Evolutionary conservation across 805 yeast species (phyloP).

Genomic region (Hanseniaspora thailandica): DNA sequence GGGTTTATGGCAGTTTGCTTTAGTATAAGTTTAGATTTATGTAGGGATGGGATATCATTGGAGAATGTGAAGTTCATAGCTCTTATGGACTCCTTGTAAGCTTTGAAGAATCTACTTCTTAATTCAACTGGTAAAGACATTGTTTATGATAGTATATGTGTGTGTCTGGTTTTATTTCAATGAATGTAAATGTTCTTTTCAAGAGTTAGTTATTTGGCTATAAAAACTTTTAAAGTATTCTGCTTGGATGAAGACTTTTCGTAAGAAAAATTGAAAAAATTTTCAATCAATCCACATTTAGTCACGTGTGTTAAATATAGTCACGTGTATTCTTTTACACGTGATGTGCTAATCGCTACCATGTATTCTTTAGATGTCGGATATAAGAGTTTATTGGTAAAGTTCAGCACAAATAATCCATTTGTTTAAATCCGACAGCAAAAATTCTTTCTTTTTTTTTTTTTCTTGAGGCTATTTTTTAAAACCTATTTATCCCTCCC

Average conservation of each 20-base stretch:
- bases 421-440: too few species aligned
- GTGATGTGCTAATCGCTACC: not conserved
- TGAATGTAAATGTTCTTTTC: too few species aligned
- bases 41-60: constrained; percentile 34
- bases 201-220: too few species aligned
- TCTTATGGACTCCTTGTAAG: constrained; percentile 55
- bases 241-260: too few species aligned
- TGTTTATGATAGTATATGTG: not conserved
- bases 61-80: constrained; percentile 54
- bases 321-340: not conserved
- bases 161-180: not conserved
- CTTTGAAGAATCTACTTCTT: constrained; percentile 31
- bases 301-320: not conserved
- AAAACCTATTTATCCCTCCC: too few species aligned
- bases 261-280: not conserved
- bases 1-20: constrained; percentile 34
- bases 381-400: too few species aligned
- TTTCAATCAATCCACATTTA: not conserved
- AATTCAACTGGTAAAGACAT: constrained; percentile 9
- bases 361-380: too few species aligned
- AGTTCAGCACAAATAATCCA: too few species aligned
- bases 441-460: too few species aligned
- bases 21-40: constrained; percentile 51
- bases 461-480: too few species aligned
- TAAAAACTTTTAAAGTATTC: too few species aligned